phyloP scores from a whole-genome alignment of 805 yeast species.

The Candida koratica region DNA sequence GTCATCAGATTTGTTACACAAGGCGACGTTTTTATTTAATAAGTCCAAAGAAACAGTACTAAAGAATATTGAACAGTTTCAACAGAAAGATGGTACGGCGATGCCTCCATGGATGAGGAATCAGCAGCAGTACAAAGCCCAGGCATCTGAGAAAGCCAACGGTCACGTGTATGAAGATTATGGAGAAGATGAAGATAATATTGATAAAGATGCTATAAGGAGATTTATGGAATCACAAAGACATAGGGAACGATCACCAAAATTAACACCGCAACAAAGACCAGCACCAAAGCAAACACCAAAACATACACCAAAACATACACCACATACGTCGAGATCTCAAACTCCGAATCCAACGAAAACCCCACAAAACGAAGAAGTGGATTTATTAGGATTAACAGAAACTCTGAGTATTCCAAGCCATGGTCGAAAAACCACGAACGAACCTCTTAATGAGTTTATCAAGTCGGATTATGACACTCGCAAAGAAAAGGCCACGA shows the following conservation, averaged over 20 bases:
- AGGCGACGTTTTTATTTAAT: constrained; percentile 56
- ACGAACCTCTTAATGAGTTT: constrained; percentile 32
- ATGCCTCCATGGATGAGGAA: constrained; percentile 76
- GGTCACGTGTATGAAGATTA: constrained; percentile 41
- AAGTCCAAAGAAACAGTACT: constrained; percentile 59
- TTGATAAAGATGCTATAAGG: constrained; percentile 40
- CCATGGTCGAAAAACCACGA: constrained; percentile 15
- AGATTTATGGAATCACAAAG: constrained; percentile 36
- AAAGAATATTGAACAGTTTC: constrained; percentile 59
- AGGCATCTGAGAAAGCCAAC: constrained; percentile 30
- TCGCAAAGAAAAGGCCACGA: constrained; percentile 53
- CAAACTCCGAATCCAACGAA: neutral
- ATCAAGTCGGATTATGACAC: constrained; percentile 43
- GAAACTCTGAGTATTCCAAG: no score
- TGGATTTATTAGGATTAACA: constrained; percentile 30
- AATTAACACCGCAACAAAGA: constrained; percentile 6
- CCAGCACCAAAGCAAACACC: neutral
- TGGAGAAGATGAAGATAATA: constrained; percentile 46
- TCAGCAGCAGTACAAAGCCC: constrained; percentile 45
- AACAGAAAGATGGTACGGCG: constrained; percentile 23
- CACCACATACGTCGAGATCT: neutral
- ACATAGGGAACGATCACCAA: constrained; percentile 19
- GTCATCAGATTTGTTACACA: constrained; percentile 52
- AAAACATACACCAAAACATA: neutral
- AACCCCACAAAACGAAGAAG: constrained; percentile 14